A percentile compares a stretch with the other conserved stretches of the same genome.
These are phyloP conservation scores for Diaporthe vexans DNA, from an alignment of 2,329 filamentous ascomycete genomes.

Conservation along the genomic window DNA sequence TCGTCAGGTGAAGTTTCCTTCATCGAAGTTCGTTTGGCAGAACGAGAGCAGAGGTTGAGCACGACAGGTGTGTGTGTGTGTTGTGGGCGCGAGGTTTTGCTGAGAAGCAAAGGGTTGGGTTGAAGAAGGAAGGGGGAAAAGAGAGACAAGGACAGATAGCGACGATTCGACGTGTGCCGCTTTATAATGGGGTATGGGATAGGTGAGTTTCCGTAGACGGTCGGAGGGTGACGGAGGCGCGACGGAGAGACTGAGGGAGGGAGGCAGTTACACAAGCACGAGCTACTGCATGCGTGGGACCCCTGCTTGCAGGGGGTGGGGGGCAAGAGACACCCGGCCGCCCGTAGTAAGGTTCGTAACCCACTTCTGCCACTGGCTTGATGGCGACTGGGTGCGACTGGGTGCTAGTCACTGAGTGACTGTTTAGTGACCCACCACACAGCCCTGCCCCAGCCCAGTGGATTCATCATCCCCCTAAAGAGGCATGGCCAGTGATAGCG, in stretches of 20 bases:
- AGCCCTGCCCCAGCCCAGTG: slow-evolving; percentile 30
- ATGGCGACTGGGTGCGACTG: slow-evolving; percentile 2
- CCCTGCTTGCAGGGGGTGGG: slow-evolving; percentile 1
- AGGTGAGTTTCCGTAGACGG: slow-evolving; percentile 24
- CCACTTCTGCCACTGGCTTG: not conserved
- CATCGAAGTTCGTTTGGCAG: slow-evolving; percentile 66
- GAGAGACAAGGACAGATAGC: not conserved
- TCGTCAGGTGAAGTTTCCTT: slow-evolving; percentile 70
- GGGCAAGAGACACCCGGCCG: slow-evolving; percentile 10
- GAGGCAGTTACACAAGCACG: slow-evolving; percentile 1
- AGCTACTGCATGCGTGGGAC: slow-evolving; percentile 22
- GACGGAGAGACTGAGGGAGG: not conserved
- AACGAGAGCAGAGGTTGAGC: slow-evolving; percentile 35
- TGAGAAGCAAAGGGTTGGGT: slow-evolving; percentile 16
- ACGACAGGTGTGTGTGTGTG: slow-evolving; percentile 30
- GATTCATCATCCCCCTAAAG: slow-evolving; percentile 11
- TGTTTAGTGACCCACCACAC: slow-evolving; percentile 6
- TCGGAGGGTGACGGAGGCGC: too few species aligned
- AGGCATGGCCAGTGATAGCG: not conserved
- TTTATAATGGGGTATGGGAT: slow-evolving; percentile 32
- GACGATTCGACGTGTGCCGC: not conserved
- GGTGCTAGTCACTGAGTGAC: not conserved
- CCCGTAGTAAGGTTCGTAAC: not conserved
- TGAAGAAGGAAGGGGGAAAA: not conserved
- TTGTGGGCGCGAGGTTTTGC: slow-evolving; percentile 9